These are phyloP conservation scores for Anisodus acutangulus DNA, from an alignment of 257 asterid genomes.

Conservation along the genomic window DNA sequence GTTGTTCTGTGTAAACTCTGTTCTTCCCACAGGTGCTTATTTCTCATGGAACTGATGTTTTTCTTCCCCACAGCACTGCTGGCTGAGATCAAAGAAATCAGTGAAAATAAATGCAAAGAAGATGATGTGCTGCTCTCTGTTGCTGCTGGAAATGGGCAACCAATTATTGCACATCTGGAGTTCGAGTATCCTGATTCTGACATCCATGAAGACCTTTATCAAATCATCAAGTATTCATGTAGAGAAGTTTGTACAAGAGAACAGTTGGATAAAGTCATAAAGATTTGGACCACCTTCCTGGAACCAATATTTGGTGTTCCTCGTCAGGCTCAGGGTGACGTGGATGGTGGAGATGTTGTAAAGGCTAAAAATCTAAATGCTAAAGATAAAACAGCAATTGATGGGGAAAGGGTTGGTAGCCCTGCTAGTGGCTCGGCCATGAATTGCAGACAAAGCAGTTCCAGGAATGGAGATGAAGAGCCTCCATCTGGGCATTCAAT, in stretches of 20 bases:
- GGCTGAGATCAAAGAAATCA: slow-evolving; percentile 77
- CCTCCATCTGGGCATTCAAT: slow-evolving; percentile 44
- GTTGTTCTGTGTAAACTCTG: background rate
- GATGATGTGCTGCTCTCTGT: slow-evolving; percentile 62
- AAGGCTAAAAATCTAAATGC: slow-evolving; percentile 39
- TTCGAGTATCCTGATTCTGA: slow-evolving; percentile 73
- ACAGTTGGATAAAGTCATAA: slow-evolving; percentile 72
- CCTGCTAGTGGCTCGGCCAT: slow-evolving; percentile 43
- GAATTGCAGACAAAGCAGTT: slow-evolving; percentile 42
- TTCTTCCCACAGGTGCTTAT: slow-evolving; percentile 14
- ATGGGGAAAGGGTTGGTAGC: slow-evolving; percentile 46
- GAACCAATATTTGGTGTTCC: slow-evolving; percentile 77
- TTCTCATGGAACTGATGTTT: slow-evolving; percentile 31
- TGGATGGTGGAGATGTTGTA: slow-evolving; percentile 45
- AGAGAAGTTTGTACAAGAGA: slow-evolving; percentile 82
- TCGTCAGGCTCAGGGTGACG: slow-evolving; percentile 47
- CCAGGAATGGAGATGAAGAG: slow-evolving; percentile 42
- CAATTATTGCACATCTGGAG: slow-evolving; percentile 64
- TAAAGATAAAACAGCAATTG: slow-evolving; percentile 36
- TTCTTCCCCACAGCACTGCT: slow-evolving; percentile 59
- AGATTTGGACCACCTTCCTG: slow-evolving; percentile 77
- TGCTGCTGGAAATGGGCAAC: slow-evolving; percentile 69
- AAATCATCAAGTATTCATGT: slow-evolving; percentile 77
- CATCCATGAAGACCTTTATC: slow-evolving; percentile 79
- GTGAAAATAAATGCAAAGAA: slow-evolving; percentile 61